These are phyloP conservation scores for Aspergillus oerlinghausenensis DNA, from an alignment of 2,329 filamentous ascomycete species.

Conservation along the genomic window DNA sequence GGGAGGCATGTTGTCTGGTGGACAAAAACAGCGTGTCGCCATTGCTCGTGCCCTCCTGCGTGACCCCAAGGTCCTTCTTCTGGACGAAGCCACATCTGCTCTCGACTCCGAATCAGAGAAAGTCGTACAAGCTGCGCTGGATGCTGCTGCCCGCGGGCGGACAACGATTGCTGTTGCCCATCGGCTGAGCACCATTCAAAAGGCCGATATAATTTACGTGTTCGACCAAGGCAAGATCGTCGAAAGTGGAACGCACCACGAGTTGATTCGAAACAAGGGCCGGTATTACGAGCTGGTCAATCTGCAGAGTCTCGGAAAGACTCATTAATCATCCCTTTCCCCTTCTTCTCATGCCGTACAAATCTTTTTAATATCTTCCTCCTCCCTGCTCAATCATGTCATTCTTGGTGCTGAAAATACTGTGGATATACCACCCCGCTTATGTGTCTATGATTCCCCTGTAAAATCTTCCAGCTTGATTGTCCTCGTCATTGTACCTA, in stretches of 20 bases:
- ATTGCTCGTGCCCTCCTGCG: slow-evolving; percentile 88
- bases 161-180: slow-evolving; percentile 95
- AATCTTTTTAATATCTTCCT: background rate
- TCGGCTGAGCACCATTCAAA: slow-evolving; percentile 85
- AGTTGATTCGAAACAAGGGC: slow-evolving; percentile 65
- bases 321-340: slow-evolving; percentile 17
- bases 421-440: slow-evolving; percentile 12
- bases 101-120: slow-evolving; percentile 48
- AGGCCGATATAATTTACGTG: slow-evolving; percentile 93
- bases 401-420: background rate
- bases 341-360: background rate
- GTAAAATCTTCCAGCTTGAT: background rate
- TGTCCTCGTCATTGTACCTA: background rate
- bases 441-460: slow-evolving; percentile 2
- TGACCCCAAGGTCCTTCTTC: slow-evolving; percentile 79
- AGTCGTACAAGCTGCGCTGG: slow-evolving; percentile 64
- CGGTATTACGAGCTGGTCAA: slow-evolving; percentile 76
- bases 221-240: slow-evolving; percentile 85
- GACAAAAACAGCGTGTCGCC: slow-evolving; percentile 91
- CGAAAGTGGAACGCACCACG: slow-evolving; percentile 74
- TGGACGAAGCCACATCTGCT: slow-evolving; percentile 68
- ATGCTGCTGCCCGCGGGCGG: slow-evolving; percentile 75
- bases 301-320: slow-evolving; percentile 69
- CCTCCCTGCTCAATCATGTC: slow-evolving; percentile 2
- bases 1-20: slow-evolving; percentile 78